Percentiles rank a stretch among this genome's conserved stretches.
These are phyloP conservation scores for Podila minutissima DNA, from an alignment of 192 early-diverging fungal species.

Conservation along the genomic window DNA sequence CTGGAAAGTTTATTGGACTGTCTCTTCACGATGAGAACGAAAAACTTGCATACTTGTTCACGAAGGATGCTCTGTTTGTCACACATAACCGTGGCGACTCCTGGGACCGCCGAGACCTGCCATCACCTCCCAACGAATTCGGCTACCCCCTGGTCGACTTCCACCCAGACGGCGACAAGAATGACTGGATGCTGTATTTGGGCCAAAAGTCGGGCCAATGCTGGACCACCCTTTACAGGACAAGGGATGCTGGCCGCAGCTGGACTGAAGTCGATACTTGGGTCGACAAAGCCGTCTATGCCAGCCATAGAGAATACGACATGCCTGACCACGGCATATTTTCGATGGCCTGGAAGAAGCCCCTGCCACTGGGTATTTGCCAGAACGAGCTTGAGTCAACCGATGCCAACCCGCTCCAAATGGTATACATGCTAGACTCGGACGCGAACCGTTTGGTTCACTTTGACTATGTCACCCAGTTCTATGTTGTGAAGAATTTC, in stretches of 20 bases:
- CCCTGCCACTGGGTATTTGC: slow-evolving; percentile 58
- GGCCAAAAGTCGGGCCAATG: slow-evolving; percentile 69
- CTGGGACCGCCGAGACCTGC: slow-evolving; percentile 60
- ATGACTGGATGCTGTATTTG: slow-evolving; percentile 89
- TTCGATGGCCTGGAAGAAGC: slow-evolving; percentile 44
- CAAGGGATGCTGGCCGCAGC: slow-evolving; percentile 72
- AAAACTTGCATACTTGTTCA: slow-evolving; percentile 73
- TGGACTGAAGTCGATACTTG: slow-evolving; percentile 86
- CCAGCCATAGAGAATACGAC: slow-evolving; percentile 58
- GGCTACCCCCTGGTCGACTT: slow-evolving; percentile 84
- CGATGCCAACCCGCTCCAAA: slow-evolving; percentile 73
- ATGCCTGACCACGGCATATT: slow-evolving; percentile 77
- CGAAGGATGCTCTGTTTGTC: slow-evolving; percentile 57
- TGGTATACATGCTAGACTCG: slow-evolving; percentile 63
- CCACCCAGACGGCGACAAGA: slow-evolving; percentile 75
- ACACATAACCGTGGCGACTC: slow-evolving; percentile 69
- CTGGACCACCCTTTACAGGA: slow-evolving; percentile 78
- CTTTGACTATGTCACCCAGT: slow-evolving; percentile 72
- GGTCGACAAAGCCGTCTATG: slow-evolving; percentile 90
- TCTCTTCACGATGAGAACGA: slow-evolving; percentile 76
- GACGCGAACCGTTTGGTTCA: slow-evolving; percentile 49
- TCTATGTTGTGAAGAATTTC: slow-evolving; percentile 78
- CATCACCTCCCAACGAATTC: slow-evolving; percentile 72
- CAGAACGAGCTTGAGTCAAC: slow-evolving; percentile 62
- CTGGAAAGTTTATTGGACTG: slow-evolving; percentile 64